These are phyloP conservation scores for Pseudogymnoascus sp. DNA, from an alignment of 2,329 filamentous ascomycete species.

Conservation along the genomic window DNA sequence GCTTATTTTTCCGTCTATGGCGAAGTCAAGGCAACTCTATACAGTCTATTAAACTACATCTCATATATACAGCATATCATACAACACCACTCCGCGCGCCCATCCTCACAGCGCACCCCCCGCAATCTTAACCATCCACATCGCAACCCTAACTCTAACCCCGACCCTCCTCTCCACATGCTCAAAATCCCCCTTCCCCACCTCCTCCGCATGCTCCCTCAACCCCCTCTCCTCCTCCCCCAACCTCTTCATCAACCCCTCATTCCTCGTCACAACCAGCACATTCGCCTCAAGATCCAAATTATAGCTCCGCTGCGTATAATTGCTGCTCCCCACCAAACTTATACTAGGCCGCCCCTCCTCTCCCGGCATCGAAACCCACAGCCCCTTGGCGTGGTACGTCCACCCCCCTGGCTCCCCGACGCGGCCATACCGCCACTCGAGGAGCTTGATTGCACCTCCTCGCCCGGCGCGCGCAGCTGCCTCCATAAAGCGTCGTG, in stretches of 20 bases:
- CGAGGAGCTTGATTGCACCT: slow-evolving; percentile 63
- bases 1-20: too few relatives aligned
- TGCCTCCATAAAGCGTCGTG: slow-evolving; percentile 63
- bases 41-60: not conserved
- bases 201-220: slow-evolving; percentile 60
- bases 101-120: slow-evolving; percentile 69
- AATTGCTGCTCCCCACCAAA: slow-evolving; percentile 87
- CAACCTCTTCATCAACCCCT: slow-evolving; percentile 62
- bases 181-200: slow-evolving; percentile 72
- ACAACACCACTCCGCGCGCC: not conserved
- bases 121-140: slow-evolving; percentile 85
- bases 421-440: slow-evolving; percentile 80
- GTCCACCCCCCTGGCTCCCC: slow-evolving; percentile 84
- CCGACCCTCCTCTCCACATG: slow-evolving; percentile 76
- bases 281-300: slow-evolving; percentile 88
- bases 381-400: slow-evolving; percentile 94
- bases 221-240: slow-evolving; percentile 74
- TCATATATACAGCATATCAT: not conserved
- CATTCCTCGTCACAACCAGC: slow-evolving; percentile 73
- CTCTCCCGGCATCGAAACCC: slow-evolving; percentile 62
- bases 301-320: slow-evolving; percentile 87
- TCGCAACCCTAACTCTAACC: slow-evolving; percentile 75
- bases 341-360: slow-evolving; percentile 65
- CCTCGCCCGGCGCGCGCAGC: slow-evolving; percentile 34
- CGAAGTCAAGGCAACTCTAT: not conserved